Conservation (phyloP, 2,329 filamentous ascomycete genomes). For the Boeremia lycopersici region DNA sequence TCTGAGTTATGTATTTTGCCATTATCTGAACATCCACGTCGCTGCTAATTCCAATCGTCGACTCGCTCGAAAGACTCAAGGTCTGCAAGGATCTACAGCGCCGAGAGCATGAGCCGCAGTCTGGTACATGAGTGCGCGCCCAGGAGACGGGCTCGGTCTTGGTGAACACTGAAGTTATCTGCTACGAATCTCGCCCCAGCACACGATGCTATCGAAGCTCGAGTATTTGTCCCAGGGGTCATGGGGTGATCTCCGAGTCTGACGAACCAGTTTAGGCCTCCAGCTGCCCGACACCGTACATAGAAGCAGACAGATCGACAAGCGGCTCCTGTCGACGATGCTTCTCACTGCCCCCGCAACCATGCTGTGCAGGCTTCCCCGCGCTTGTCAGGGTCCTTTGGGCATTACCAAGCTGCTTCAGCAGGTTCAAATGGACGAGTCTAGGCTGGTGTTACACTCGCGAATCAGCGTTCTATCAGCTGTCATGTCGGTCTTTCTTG, state of each 20-base stretch:
- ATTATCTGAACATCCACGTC: neutral
- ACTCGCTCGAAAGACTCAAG: neutral
- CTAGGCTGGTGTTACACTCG: neutral
- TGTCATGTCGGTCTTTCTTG: neutral
- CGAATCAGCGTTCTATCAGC: neutral
- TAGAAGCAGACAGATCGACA: neutral
- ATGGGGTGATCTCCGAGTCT: neutral
- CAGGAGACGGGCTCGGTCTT: constrained; percentile 3
- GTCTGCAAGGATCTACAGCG: neutral
- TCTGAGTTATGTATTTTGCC: neutral
- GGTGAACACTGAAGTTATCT: neutral
- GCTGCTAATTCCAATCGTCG: neutral
- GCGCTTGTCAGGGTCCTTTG: neutral
- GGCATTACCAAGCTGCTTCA: neutral
- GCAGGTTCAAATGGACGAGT: neutral
- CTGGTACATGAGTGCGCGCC: neutral
- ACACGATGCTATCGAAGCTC: neutral
- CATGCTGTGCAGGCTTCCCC: constrained; percentile 3
- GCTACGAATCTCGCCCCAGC: neutral
- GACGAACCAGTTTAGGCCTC: neutral
- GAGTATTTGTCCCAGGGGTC: neutral
- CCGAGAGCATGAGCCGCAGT: neutral
- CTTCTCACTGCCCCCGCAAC: neutral
- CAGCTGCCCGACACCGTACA: neutral
- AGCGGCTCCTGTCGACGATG: neutral